Evolutionary conservation across 2,329 filamentous ascomycete species (phyloP), one percentile per base, ranked within the genome.

Genomic region (Alternaria gansuensis): DNA sequence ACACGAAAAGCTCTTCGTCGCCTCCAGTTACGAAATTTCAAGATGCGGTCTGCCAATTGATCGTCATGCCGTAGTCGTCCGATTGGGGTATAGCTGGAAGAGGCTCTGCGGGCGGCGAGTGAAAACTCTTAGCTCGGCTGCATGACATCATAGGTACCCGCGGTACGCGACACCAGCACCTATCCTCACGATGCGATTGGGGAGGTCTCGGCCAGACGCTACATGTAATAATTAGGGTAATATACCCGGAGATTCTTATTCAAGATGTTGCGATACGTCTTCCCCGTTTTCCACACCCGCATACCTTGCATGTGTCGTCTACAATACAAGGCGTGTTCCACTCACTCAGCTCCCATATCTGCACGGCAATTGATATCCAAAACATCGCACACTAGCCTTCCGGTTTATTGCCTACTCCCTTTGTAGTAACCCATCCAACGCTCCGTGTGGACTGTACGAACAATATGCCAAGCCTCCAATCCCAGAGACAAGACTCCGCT

Each of bases 71-170:
- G 56, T 39, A 54, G 28, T 54, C 49, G 56, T 44, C 56, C 51
- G 44, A 39, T 48, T 58, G 34, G 39, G 50, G 50, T 54, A 54
- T 48, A 57, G 41, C 6, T 48, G 36, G 21, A 51, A 46, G 56
- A 54, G 50, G 55, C 50, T 58, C 51, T 58, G 55, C 51, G 55
- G 56, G 44, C 31, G 3, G 33, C 31, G 44, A 21, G 56, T 54
- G 36, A 58, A 58, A 49, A 43, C n/a, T 54, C 37, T 58, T 39
- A 33, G 56, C 26, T 48, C 51, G 9, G 7, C 10, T 23, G 31
- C 21, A 26, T 54, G 56, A 58, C 51, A 58, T 58, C 56, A 58
- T 43, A 36, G 17, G 17, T 17, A 17, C 17, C 43, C 13, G n/a
- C 36, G 36, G 55, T 43, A 49, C 40, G 31, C 37, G 44, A 49